Percentiles rank a stretch among this genome's conserved stretches.
These are phyloP conservation scores for Chrysosporium queenslandicum DNA, from an alignment of 2,329 filamentous ascomycete genomes.

Conservation along the genomic window DNA sequence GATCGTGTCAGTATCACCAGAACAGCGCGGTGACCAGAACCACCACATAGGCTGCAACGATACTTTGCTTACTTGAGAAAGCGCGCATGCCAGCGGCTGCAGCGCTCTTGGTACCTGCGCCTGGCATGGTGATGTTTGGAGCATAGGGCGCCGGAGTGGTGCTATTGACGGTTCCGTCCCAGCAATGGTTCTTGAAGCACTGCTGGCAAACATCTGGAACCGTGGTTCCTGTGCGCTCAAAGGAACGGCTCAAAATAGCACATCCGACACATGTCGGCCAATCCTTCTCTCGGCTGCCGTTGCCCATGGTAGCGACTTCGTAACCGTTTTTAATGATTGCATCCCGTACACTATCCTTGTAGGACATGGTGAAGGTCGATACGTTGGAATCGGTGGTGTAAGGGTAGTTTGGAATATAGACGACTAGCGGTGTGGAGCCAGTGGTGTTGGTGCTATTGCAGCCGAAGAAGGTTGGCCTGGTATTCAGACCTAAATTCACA, in stretches of 20 bases:
- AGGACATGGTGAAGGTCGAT: slow-evolving; percentile 61
- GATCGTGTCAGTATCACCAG: slow-evolving; percentile 9
- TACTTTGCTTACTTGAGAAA: slow-evolving; percentile 13
- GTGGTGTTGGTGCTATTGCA: slow-evolving; percentile 59
- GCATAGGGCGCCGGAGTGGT: slow-evolving; percentile 34
- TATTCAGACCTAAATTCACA: slow-evolving; percentile 65
- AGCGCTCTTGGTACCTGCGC: background rate
- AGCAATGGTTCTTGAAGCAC: slow-evolving; percentile 82
- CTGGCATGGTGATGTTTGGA: slow-evolving; percentile 26
- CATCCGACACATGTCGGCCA: slow-evolving; percentile 85
- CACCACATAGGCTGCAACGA: slow-evolving; percentile 2
- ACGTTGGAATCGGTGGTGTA: slow-evolving; percentile 69
- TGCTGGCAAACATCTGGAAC: slow-evolving; percentile 61
- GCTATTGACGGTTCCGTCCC: slow-evolving; percentile 62
- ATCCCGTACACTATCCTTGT: slow-evolving; percentile 58
- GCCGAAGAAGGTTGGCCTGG: slow-evolving; percentile 68
- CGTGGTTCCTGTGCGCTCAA: slow-evolving; percentile 57
- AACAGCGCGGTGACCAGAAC: slow-evolving; percentile 1
- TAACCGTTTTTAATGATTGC: slow-evolving; percentile 79
- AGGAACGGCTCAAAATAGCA: slow-evolving; percentile 67
- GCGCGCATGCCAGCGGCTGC: slow-evolving; percentile 6
- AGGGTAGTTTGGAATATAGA: slow-evolving; percentile 81
- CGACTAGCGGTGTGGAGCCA: slow-evolving; percentile 53
- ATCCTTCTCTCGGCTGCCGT: slow-evolving; percentile 59
- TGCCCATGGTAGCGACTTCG: slow-evolving; percentile 71